Percentiles rank a stretch among this genome's conserved stretches.
phyloP scores from a whole-genome alignment of 2,329 filamentous ascomycete genomes.

The Ascochyta viciae-villosae region DNA sequence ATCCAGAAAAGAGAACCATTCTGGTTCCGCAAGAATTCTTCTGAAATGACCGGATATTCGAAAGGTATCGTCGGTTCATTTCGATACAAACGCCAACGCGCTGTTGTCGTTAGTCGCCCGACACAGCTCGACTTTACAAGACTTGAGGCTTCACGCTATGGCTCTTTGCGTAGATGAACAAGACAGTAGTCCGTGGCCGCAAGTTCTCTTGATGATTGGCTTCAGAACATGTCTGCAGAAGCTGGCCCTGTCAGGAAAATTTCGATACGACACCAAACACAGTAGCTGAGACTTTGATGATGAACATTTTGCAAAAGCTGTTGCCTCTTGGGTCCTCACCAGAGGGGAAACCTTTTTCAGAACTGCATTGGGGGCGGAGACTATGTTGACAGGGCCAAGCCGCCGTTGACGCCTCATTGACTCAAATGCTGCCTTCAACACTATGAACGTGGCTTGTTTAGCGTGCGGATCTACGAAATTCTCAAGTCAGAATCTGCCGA shows the following conservation, averaged over 20 bases:
- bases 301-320: background rate
- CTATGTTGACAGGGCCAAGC: background rate
- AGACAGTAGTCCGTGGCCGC: background rate
- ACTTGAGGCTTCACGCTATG: constrained; percentile 18
- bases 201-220: background rate
- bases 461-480: background rate
- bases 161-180: too few relatives aligned
- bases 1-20: too few relatives aligned
- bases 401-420: background rate
- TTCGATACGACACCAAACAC: background rate
- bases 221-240: background rate
- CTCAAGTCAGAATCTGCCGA: background rate
- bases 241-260: background rate
- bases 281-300: constrained; percentile 2
- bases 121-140: constrained; percentile 17
- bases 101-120: constrained; percentile 11
- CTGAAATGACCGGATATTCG: constrained; percentile 12
- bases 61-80: constrained; percentile 15
- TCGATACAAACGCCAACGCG: constrained; percentile 4
- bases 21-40: background rate
- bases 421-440: background rate
- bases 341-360: background rate
- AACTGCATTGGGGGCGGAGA: background rate
- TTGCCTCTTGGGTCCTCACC: constrained; percentile 1
- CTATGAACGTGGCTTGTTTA: background rate